A percentile compares a stretch with the other conserved stretches of the same genome.
phyloP scores from a whole-genome alignment of 169 alveolate genomes.

The Plasmodium gallinaceum region DNA sequence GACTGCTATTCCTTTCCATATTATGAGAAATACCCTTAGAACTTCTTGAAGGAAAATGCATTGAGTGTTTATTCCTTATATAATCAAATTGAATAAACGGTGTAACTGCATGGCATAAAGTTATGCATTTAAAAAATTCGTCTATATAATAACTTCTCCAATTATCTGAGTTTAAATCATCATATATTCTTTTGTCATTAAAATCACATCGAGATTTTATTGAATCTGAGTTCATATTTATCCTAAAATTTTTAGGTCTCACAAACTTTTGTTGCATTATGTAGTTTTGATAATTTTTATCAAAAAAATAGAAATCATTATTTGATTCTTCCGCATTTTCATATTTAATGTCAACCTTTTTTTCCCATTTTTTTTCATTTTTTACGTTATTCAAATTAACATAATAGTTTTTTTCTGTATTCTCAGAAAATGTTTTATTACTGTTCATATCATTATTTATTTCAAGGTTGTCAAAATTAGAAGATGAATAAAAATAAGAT shows the following conservation, averaged over 20 bases:
- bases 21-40: slow-evolving; percentile 52
- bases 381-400: neutral
- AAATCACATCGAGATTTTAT: slow-evolving; percentile 58
- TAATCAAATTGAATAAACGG: slow-evolving; percentile 68
- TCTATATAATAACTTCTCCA: slow-evolving; percentile 78
- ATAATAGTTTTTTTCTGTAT: slow-evolving; percentile 11
- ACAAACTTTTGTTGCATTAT: slow-evolving; percentile 56
- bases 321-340: neutral
- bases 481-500: slow-evolving; percentile 10
- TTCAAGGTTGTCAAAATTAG: slow-evolving; percentile 4
- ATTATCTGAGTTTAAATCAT: slow-evolving; percentile 57
- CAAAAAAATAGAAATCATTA: slow-evolving; percentile 13
- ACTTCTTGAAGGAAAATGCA: slow-evolving; percentile 40
- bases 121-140: slow-evolving; percentile 75
- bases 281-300: slow-evolving; percentile 40
- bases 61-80: slow-evolving; percentile 50
- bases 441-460: slow-evolving; percentile 1
- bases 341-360: neutral
- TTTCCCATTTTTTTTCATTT: slow-evolving; percentile 5
- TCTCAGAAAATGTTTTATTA: neutral
- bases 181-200: slow-evolving; percentile 58
- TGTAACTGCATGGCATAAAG: slow-evolving; percentile 60
- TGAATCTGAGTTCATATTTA: slow-evolving; percentile 27
- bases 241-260: slow-evolving; percentile 61
- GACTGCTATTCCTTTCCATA: slow-evolving; percentile 23